Evolutionary conservation across 2,329 filamentous ascomycete species (phyloP).

Genomic region (Helminthosporium solani): DNA sequence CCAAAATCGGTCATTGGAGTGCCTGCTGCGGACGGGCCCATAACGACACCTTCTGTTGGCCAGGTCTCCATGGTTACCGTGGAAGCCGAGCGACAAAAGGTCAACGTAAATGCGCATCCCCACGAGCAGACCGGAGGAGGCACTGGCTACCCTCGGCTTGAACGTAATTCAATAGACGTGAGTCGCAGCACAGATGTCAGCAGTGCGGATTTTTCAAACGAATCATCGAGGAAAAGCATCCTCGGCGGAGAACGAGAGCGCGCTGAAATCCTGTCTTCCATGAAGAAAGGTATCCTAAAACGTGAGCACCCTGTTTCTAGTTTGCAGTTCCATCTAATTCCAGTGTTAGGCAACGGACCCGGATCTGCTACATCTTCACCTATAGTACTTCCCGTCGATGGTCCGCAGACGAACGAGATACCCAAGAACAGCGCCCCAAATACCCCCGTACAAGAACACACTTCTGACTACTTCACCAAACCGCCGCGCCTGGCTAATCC

Average conservation of each 20-base stretch:
- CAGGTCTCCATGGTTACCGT: constrained; percentile 93
- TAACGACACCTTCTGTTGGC: constrained; percentile 69
- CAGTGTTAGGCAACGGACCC: constrained; percentile 45
- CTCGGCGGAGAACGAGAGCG: constrained; percentile 86
- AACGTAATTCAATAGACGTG: constrained; percentile 77
- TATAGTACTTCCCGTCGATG: constrained; percentile 62
- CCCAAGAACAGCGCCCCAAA: constrained; percentile 83
- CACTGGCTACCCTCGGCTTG: constrained; percentile 80
- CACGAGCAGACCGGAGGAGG: constrained; percentile 68
- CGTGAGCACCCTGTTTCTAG: constrained; percentile 54
- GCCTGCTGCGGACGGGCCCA: constrained; percentile 66
- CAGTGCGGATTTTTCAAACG: constrained; percentile 42
- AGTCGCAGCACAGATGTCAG: constrained; percentile 48
- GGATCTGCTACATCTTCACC: constrained; percentile 70
- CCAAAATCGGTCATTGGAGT: constrained; percentile 88
- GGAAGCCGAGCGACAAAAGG: constrained; percentile 83
- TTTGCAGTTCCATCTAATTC: constrained; percentile 19
- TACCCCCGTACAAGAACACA: constrained; percentile 77
- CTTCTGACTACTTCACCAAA: constrained; percentile 87
- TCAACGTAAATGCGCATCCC: constrained; percentile 73
- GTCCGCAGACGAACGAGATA: constrained; percentile 68
- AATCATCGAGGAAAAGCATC: constrained; percentile 76
- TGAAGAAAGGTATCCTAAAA: constrained; percentile 95
- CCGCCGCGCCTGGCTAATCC: constrained; percentile 67
- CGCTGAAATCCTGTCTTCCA: constrained; percentile 85